Base-by-base conservation (phyloP, 176 grass and related monocot species). In the Urochloa ruziziensis region DNA sequence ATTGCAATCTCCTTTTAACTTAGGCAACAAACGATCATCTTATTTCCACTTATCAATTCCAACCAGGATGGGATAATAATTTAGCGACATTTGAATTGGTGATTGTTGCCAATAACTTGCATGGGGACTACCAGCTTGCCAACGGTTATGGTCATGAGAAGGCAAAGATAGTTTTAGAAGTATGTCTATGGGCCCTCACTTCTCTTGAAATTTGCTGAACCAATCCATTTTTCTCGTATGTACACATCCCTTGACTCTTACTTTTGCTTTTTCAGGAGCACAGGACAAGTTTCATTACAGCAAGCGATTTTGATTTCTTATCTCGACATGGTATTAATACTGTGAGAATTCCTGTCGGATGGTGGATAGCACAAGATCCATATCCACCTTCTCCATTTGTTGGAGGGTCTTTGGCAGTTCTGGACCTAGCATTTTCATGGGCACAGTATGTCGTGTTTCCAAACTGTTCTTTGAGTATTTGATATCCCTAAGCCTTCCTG, bases 81-180 rank as follows among this genome's bases (percentile, higher is more conserved):
- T 78, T 77, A 59, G 90, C 90, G 7, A 92, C 93, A 29, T 92
- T 95, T 84, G 93, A 95, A 82, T 86, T 95, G 87, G 82, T 78
- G 70, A 86, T 95, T 53, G 61, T 92, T 77, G 66, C 84, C 54
- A 95, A 95, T 88, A 86, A 86, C 39, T 84, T 95, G 78, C 93
- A 82, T 86, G 90, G 90, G 34, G 93, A 95, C 87, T 92, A 90
- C 85, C 93, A 95, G 75, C 87, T 95, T 86, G 90, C 93, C n/a
- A 95, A 92, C 28, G 87, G 93, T 35, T 95, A 88, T 86, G 93
- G 93, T 77, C 53, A 70, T 0, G 27, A 88, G 7, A 81, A 81
- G 69, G 90, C 90, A 14, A 78, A 73, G 47, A 71, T 84, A n/a
- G 79, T 95, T 40, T 82, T 95, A 78, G 83, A 80, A 63, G 93